A percentile compares a stretch with the other conserved stretches of the same genome.
Evolutionary conservation across 805 yeast species (phyloP).

Genomic region (Cyberlindnera lachancei): DNA sequence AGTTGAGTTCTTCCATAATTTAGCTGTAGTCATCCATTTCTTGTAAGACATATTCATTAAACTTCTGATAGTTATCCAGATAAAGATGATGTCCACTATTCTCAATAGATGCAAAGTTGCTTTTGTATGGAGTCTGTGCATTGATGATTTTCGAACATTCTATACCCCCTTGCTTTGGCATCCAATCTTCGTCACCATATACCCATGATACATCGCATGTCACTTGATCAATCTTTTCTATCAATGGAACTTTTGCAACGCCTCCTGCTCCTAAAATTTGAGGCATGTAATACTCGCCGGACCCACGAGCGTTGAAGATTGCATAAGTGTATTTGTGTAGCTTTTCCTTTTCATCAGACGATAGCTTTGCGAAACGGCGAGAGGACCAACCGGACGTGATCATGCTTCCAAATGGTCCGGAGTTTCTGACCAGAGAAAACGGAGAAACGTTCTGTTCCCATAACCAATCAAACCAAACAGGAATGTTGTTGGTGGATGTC

Average conservation of each 20-base stretch:
- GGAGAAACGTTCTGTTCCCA: constrained; percentile 92
- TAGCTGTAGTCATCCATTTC: constrained; percentile 38
- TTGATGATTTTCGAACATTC: constrained; percentile 24
- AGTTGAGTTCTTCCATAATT: too few relatives aligned
- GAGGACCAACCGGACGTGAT: constrained; percentile 86
- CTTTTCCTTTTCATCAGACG: constrained; percentile 35
- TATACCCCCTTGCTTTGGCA: constrained; percentile 35
- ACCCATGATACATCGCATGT: constrained; percentile 69
- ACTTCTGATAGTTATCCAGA: constrained; percentile 51
- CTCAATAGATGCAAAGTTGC: constrained; percentile 35
- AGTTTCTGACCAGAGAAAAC: constrained; percentile 64
- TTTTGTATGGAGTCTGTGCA: constrained; percentile 15
- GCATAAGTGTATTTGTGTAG: constrained; percentile 77
- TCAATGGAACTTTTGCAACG: constrained; percentile 70
- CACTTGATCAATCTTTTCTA: constrained; percentile 33
- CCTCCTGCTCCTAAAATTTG: constrained; percentile 89
- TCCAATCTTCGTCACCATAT: constrained; percentile 79
- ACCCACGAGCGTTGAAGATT: constrained; percentile 80
- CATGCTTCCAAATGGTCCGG: constrained; percentile 80
- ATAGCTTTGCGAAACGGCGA: constrained; percentile 63
- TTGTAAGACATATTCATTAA: constrained; percentile 41
- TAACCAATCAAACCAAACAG: constrained; percentile 67
- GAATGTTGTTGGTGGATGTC: constrained; percentile 41
- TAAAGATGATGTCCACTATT: constrained; percentile 76
- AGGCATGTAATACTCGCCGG: constrained; percentile 89